Percentiles rank a stretch among this genome's conserved stretches.
Conservation (phyloP, 768 basidiomycete species). For the Boletus barrowsii region DNA sequence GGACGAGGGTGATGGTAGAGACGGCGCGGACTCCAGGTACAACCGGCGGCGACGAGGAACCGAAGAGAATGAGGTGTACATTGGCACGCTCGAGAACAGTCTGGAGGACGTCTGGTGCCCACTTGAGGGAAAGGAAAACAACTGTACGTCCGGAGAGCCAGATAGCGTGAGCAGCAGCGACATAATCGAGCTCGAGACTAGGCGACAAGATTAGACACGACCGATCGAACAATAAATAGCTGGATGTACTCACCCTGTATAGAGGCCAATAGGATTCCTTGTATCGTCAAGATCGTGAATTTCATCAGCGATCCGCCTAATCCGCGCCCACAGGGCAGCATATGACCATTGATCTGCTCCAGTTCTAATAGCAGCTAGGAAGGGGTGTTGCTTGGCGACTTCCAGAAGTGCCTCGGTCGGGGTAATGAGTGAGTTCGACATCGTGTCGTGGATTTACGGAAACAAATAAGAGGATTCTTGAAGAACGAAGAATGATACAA, state of each 20-base stretch:
- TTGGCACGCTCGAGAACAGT: constrained; percentile 20
- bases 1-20: constrained; percentile 20
- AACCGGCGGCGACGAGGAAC: constrained; percentile 10
- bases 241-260: constrained; percentile 17
- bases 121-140: constrained; percentile 24
- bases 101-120: constrained; percentile 24
- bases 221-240: neutral
- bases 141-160: constrained; percentile 30
- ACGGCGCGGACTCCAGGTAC: constrained; percentile 8
- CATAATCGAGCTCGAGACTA: constrained; percentile 29
- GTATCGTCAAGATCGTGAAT: constrained; percentile 23
- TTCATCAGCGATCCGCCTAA: constrained; percentile 23
- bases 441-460: constrained; percentile 2
- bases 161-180: constrained; percentile 28
- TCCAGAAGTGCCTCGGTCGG: constrained; percentile 31
- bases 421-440: constrained; percentile 19
- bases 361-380: constrained; percentile 11
- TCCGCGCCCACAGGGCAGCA: constrained; percentile 27
- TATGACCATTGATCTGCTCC: constrained; percentile 27
- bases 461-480: neutral
- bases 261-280: constrained; percentile 26
- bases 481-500: neutral
- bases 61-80: constrained; percentile 23
- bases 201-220: neutral
- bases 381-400: constrained; percentile 30